phyloP scores from a whole-genome alignment of 257 asterid species.

The Schizonepeta tenuifolia region DNA sequence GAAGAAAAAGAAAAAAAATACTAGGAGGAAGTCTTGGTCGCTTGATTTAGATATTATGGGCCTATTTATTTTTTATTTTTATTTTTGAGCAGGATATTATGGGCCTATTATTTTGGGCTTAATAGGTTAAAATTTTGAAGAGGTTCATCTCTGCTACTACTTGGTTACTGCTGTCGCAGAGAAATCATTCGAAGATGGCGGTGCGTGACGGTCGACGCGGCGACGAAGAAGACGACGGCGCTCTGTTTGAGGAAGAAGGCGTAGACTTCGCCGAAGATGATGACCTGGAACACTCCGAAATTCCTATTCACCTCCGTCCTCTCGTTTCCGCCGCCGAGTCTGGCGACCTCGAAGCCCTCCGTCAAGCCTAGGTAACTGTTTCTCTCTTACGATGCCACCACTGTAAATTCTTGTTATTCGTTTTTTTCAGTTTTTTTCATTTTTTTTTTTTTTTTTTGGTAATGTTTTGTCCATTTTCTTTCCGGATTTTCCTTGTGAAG shows the following conservation, averaged over 20 bases:
- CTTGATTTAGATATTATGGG: too few species aligned
- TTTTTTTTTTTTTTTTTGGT: too few species aligned
- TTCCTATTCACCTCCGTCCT: slow-evolving; percentile 77
- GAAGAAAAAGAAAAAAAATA: too few species aligned
- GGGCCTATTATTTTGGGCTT: too few species aligned
- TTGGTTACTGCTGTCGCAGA: slow-evolving; percentile 13
- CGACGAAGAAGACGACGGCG: slow-evolving; percentile 69
- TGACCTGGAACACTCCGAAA: slow-evolving; percentile 54
- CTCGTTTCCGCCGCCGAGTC: slow-evolving; percentile 71
- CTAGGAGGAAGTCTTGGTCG: too few species aligned
- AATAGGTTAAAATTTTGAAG: neutral
- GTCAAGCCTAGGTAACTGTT: slow-evolving; percentile 63
- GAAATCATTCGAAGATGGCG: slow-evolving; percentile 54
- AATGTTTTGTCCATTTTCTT: neutral
- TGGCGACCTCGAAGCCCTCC: slow-evolving; percentile 73
- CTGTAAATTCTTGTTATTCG: neutral
- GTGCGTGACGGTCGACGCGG: slow-evolving; percentile 73
- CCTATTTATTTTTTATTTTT: too few species aligned
- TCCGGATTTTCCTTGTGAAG: neutral
- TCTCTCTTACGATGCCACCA: neutral
- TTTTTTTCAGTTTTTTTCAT: too few species aligned
- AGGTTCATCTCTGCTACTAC: neutral
- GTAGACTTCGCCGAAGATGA: slow-evolving; percentile 52
- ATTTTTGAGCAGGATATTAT: too few species aligned
- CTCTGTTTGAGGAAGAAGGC: slow-evolving; percentile 62